Base-by-base conservation (phyloP, 1,139 yeast species). In the Yamadazyma sp. region DNA sequence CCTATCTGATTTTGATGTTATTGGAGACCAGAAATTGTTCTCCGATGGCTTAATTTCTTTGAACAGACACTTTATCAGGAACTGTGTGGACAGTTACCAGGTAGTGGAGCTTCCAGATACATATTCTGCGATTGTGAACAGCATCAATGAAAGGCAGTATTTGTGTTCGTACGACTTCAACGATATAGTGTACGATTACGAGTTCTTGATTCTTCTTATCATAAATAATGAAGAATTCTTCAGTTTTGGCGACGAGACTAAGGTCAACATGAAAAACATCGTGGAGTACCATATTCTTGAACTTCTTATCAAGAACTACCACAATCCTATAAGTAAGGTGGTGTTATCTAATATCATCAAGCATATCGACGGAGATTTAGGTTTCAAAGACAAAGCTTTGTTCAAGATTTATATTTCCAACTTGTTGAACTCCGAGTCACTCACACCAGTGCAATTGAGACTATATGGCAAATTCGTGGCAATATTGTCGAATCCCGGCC, bases 401-500 rank as follows among this genome's bases (percentile, higher is more conserved):
- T 72, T 81, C 53, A 77, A 76, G 44, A 66, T 88, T 1, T 74
- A 79, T 33, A 47, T 88, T 18, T 76, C 83, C 34, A 87, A 83
- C 49, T 64, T 87, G 17, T 59, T 84, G 33, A 71, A 66, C 54
- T 75, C 85, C 56, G 83, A 33, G 68, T 51, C 44, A 15, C 47
- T 49, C 4, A 46, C 56, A 3, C 45, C 49, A 11, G 38, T 43
- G n/a, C 57, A 55, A 3, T 37, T 39, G 33, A 40, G 34, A 12
- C 59, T 65, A 39, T 82, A 52, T 67, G 58, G 87, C 0, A 72
- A 75, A 37, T 57, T 88, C 31, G 62, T 79, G 4, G 77, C 80
- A 4, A 66, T 87, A 1, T 57, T 87, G 41, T 57, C 73, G 7
- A 81, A 78, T 56, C 96, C 89, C 1, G 82, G 77, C n/a, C 94